phyloP scores from a whole-genome alignment of 352 stramenopile species.

The Globisporangium nagaii region DNA sequence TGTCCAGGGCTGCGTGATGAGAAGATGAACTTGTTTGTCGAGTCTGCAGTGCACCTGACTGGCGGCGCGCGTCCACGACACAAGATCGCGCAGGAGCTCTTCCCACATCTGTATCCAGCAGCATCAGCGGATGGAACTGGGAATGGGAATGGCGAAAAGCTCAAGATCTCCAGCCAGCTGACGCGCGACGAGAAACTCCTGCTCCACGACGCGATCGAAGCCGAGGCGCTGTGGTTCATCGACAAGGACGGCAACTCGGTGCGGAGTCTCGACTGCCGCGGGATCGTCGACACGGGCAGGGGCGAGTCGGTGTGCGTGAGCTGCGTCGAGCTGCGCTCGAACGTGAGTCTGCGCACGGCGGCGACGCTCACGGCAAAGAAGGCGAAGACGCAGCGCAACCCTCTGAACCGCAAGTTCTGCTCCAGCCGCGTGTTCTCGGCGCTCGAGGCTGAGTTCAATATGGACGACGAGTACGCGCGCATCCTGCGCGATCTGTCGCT shows the following conservation, averaged over 20 bases:
- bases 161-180: background rate
- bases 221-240: slow-evolving; percentile 72
- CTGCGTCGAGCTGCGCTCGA: slow-evolving; percentile 45
- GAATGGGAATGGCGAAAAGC: background rate
- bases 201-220: slow-evolving; percentile 69
- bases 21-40: slow-evolving; percentile 50
- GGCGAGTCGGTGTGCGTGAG: slow-evolving; percentile 32
- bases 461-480: slow-evolving; percentile 41
- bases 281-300: slow-evolving; percentile 34
- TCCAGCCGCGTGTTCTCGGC: slow-evolving; percentile 43
- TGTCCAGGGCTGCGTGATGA: slow-evolving; percentile 65
- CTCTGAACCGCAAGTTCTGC: slow-evolving; percentile 56
- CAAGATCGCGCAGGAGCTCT: slow-evolving; percentile 67
- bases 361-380: slow-evolving; percentile 33
- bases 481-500: slow-evolving; percentile 55
- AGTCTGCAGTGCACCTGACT: slow-evolving; percentile 48
- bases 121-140: background rate
- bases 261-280: slow-evolving; percentile 63
- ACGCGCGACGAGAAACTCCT: slow-evolving; percentile 45
- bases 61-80: slow-evolving; percentile 54
- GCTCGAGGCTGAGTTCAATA: slow-evolving; percentile 51
- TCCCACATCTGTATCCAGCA: slow-evolving; percentile 46
- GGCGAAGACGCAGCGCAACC: slow-evolving; percentile 24
- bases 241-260: slow-evolving; percentile 71
- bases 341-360: slow-evolving; percentile 41